Evolutionary conservation across 225 moss, liverwort and hornwort genomes (phyloP).

Genomic region (Bryum argenteum): DNA sequence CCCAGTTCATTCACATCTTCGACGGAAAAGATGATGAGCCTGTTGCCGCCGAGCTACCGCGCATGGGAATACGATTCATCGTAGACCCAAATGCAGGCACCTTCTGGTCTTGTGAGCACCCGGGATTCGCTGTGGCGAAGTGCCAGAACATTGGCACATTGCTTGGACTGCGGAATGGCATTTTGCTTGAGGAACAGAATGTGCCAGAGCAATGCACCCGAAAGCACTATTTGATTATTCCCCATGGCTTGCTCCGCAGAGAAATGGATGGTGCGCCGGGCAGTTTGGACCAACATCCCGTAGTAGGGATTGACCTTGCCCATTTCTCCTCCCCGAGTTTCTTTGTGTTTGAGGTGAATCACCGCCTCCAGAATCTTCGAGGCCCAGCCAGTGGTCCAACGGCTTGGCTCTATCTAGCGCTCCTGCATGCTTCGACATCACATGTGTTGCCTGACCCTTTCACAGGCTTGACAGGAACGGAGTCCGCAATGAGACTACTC

Average conservation of each 20-base stretch:
- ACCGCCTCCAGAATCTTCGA: conserved; percentile 38
- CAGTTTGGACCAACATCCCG: neutral
- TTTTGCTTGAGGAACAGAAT: conserved; percentile 19
- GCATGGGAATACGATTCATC: conserved; percentile 21
- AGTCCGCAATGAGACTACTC: conserved; percentile 48
- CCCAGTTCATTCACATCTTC: conserved; percentile 28
- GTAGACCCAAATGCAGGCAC: conserved; percentile 2
- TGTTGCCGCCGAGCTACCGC: conserved; percentile 26
- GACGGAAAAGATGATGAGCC: neutral
- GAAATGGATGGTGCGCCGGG: neutral
- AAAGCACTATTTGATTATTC: conserved; percentile 11
- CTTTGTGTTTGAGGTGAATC: conserved; percentile 40
- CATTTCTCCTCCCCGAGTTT: conserved; percentile 30
- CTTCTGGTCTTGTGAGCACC: conserved; percentile 34
- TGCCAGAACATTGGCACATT: conserved; percentile 29
- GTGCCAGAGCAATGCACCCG: neutral
- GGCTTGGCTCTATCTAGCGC: conserved; percentile 48
- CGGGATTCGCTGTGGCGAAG: conserved; percentile 25
- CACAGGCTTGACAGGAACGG: conserved; percentile 45
- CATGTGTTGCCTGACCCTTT: conserved; percentile 48
- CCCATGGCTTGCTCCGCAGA: neutral
- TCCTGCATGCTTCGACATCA: conserved; percentile 39
- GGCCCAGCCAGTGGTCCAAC: conserved; percentile 32
- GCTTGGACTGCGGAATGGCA: conserved; percentile 26
- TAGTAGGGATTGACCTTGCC: neutral